Percentiles rank a stretch among this genome's conserved stretches.
Evolutionary conservation across 1,139 yeast species (phyloP).

Genomic region (Yarrowia galli): DNA sequence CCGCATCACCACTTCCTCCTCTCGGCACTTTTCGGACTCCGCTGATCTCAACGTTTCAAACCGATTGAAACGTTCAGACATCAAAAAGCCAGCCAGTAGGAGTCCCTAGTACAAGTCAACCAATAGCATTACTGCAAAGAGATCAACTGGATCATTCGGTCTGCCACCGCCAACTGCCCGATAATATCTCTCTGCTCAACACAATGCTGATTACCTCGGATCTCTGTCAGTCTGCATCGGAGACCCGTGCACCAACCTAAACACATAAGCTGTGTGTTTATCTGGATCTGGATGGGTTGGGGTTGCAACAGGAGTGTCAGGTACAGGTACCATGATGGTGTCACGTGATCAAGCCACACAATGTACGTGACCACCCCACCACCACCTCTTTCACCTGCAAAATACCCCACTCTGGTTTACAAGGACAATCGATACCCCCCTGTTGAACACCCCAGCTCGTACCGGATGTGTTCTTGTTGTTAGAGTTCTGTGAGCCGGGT

Average conservation of each 20-base stretch:
- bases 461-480: no score
- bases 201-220: neutral
- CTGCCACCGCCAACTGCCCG: no score
- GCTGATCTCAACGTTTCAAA: no score
- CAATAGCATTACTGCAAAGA: no score
- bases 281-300: neutral
- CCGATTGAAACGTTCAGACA: no score
- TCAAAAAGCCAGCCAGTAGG: no score
- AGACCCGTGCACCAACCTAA: slow-evolving; percentile 13
- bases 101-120: no score
- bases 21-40: no score
- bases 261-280: slow-evolving; percentile 7
- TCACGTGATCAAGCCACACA: slow-evolving; percentile 1
- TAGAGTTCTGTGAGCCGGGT: neutral
- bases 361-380: neutral
- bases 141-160: no score
- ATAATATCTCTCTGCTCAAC: neutral
- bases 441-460: neutral
- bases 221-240: slow-evolving; percentile 19
- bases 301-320: no score
- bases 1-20: no score
- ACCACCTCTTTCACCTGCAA: neutral
- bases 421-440: neutral
- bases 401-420: slow-evolving; percentile 2
- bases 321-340: no score